phyloP scores from a whole-genome alignment of 1,284 basidiomycete species.

The Pulchroboletus neoregius region DNA sequence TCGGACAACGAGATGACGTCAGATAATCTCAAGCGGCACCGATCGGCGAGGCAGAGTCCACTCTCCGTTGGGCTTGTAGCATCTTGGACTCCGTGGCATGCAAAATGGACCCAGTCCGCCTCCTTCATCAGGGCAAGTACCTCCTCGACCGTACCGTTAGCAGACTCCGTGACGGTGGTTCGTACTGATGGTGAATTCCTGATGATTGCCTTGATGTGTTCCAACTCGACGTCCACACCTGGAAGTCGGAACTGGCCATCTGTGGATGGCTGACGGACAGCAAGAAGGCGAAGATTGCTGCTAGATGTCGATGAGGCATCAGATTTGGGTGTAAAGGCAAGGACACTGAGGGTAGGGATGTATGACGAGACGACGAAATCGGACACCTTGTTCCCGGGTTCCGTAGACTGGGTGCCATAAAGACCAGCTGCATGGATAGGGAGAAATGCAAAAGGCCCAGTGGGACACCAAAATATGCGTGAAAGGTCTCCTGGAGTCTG shows the following conservation, averaged over 20 bases:
- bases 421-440: not conserved
- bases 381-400: not conserved
- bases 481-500: not conserved
- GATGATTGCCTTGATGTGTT: not conserved
- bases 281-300: not conserved
- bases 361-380: not conserved
- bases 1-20: not conserved
- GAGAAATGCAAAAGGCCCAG: not conserved
- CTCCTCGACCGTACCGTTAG: not conserved
- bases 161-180: not conserved
- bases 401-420: not conserved
- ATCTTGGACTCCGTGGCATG: slow-evolving; percentile 10
- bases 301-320: not conserved
- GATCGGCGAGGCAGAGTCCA: not conserved
- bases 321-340: not conserved
- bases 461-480: not conserved
- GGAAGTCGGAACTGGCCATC: slow-evolving; percentile 4
- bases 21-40: not conserved
- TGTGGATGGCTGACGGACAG: slow-evolving; percentile 3
- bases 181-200: not conserved
- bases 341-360: not conserved
- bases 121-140: slow-evolving; percentile 3
- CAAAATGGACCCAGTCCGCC: slow-evolving; percentile 8
- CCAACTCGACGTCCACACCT: slow-evolving; percentile 3
- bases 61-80: not conserved